Conservation (phyloP, 495 filamentous ascomycete genomes). For the Pseudoneurospora amorphoporcata region DNA sequence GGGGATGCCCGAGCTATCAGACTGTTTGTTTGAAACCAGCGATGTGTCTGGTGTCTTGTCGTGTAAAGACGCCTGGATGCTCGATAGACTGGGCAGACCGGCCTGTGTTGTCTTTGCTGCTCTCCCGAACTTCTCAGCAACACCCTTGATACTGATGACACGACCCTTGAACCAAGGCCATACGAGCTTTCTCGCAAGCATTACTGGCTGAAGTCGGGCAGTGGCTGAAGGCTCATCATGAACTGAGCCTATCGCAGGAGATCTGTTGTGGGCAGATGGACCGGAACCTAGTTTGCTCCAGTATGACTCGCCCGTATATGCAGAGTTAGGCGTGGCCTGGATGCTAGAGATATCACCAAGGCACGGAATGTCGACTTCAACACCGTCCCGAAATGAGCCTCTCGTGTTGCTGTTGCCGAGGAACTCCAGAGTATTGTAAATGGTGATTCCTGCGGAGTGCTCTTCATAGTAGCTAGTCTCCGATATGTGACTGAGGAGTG, state of each 20-base stretch:
- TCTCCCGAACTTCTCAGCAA: not conserved
- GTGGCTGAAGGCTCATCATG: not conserved
- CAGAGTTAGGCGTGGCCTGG: slow-evolving; percentile 22
- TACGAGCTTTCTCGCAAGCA: slow-evolving; percentile 6
- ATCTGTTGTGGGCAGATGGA: not conserved
- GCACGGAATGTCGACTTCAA: slow-evolving; percentile 23
- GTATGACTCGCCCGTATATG: slow-evolving; percentile 10
- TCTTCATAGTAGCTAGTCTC: slow-evolving; percentile 13
- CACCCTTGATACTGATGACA: not conserved
- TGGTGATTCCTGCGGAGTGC: slow-evolving; percentile 2
- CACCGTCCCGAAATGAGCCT: slow-evolving; percentile 15
- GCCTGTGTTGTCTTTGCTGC: slow-evolving; percentile 2
- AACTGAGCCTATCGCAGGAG: not conserved
- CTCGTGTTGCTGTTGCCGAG: slow-evolving; percentile 6
- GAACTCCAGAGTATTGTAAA: slow-evolving; percentile 1
- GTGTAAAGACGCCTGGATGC: slow-evolving; percentile 10
- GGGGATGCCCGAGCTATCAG: not conserved
- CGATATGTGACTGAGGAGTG: slow-evolving; percentile 12
- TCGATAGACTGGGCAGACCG: slow-evolving; percentile 4
- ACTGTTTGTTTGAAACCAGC: not conserved
- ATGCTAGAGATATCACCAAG: slow-evolving; percentile 16
- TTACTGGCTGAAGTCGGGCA: not conserved
- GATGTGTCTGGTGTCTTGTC: not conserved
- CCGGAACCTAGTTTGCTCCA: not conserved
- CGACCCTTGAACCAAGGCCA: slow-evolving; percentile 17